These are phyloP conservation scores for Blastosporella zonata DNA, from an alignment of 1,284 basidiomycete species.

Conservation along the genomic window DNA sequence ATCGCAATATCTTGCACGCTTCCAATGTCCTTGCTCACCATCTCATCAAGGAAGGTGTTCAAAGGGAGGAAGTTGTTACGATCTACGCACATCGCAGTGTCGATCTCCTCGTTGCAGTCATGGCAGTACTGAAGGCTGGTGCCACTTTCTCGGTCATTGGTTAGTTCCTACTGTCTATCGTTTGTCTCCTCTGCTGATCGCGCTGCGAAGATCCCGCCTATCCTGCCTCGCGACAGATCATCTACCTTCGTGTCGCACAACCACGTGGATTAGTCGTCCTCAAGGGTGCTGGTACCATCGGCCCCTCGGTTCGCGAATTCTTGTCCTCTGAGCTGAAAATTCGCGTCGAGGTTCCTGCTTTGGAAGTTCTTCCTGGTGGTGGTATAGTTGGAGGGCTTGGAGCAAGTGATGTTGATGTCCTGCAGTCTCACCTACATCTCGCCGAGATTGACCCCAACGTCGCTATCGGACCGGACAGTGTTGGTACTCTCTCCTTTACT, in stretches of 20 bases:
- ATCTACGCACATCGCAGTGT: slow-evolving; percentile 98
- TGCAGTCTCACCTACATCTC: slow-evolving; percentile 51
- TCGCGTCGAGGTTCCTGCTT: slow-evolving; percentile 90
- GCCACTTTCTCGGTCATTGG: slow-evolving; percentile 98
- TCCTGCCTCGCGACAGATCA: slow-evolving; percentile 90
- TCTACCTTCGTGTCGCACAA: slow-evolving; percentile 92
- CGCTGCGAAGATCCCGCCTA: slow-evolving; percentile 84
- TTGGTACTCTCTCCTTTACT: slow-evolving; percentile 96
- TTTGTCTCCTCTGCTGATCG: background rate
- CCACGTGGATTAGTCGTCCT: slow-evolving; percentile 94
- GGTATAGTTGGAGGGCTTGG: slow-evolving; percentile 65
- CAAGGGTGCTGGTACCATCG: slow-evolving; percentile 85
- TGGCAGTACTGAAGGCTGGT: slow-evolving; percentile 96
- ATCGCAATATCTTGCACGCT: slow-evolving; percentile 80
- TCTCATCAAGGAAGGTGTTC: slow-evolving; percentile 80
- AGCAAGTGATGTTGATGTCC: slow-evolving; percentile 45
- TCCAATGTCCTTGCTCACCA: slow-evolving; percentile 93
- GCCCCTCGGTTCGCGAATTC: slow-evolving; percentile 83
- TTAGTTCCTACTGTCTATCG: slow-evolving; percentile 33
- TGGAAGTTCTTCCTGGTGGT: slow-evolving; percentile 70
- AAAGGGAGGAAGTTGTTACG: slow-evolving; percentile 97
- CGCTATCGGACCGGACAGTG: slow-evolving; percentile 88
- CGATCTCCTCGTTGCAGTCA: slow-evolving; percentile 95
- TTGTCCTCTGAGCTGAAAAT: slow-evolving; percentile 81
- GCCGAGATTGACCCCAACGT: slow-evolving; percentile 77